Base-by-base conservation (phyloP, 2,329 filamentous ascomycete species). In the Aulographum hederae region DNA sequence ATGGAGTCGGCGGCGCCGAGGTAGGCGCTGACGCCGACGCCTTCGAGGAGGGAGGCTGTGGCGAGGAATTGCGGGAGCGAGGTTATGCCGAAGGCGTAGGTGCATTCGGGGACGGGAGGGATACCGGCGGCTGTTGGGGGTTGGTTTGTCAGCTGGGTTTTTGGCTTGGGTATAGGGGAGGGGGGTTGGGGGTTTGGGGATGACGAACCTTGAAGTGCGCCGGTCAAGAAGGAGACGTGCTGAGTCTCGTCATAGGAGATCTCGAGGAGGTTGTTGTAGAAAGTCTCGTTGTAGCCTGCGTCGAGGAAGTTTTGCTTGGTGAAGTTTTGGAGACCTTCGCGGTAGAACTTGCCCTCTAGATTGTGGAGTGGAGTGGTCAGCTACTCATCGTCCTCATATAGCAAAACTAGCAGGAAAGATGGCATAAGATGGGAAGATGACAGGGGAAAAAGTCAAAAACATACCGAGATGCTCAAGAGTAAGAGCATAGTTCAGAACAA, bases 331-430 rank as follows among this genome's bases (percentile, higher is more conserved):
- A 78, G 56, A 23, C 64, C 72, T 30, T 73, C 46, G 23, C 56
- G 52, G 52, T 78, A 78, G 53, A 78, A 78, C 34, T 57, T 59
- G 37, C 67, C 55, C 51, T 78, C 73, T 18, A 69, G 60, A 33
- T 65, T 58, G 49, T 70, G 66, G 4, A 69, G 58, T 32, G 3
- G 2, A 18, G 17, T 18, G 10, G n/a, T 10, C 21, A 25, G 10
- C n/a, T 19, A 4, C 15, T 15, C 13, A 4, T 15, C 6, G 16
- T n/a, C 18, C 5, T 26, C 26, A 25, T 3, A 30, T 30, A n/a
- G n/a, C 19, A 11, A 13, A 29, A 31, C 31, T 36, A 40, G 38
- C 40, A 10, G 58, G 46, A n/a, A n/a, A n/a, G n/a, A n/a, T n/a
- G n/a, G n/a, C n/a, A n/a, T n/a, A n/a, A n/a, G n/a, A n/a, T n/a